Base-by-base conservation (phyloP, 106 monocot species). In the Apostasia shenzhenica region DNA sequence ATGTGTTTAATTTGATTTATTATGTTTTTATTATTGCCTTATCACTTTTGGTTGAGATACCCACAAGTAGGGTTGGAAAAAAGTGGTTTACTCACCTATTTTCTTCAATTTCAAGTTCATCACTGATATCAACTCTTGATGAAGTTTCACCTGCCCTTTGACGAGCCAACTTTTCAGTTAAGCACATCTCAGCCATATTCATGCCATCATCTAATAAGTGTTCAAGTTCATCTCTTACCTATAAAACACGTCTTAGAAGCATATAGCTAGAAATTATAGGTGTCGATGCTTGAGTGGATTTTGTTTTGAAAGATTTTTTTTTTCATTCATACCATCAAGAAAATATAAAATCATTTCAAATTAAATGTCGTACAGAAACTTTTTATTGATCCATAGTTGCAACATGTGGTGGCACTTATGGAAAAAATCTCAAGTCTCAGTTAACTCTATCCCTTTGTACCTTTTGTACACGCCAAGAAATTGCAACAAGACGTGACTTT, bases 201-300 rank as follows among this genome's bases (percentile, higher is more conserved):
- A 81, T 78, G 80, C 81, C 85, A 81, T 85, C 81, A 81, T 85
- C 81, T 54, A 85, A 52, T 45, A 85, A 54, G 67, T 85, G 85
- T 57, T 85, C 85, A 61, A 85, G 80, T 69, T 85, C 85, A 72
- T 85, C 81, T 61, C 85, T 85, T 4, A 85, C 81, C 85, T 85
- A 59, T 45, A 2, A 14, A 61, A 79, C 39, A 60, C 57, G 57
- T 14, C 26, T 26, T 26, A 26, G 26, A 26, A 26, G 26, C 26
- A 26, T 5, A 57, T 57, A 57, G 52, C 52, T 10, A 52, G 10
- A 52, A 4, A 4, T 4, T 52, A 52, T 52, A 4, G 52, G 52
- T 52, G 10, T 52, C 52, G 52, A 26, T 26, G 26, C 26, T 26
- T 26, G 26, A 26, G 26, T 26, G 26, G 26, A 26, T 26, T 26